A percentile compares a stretch with the other conserved stretches of the same genome.
Evolutionary conservation across 805 yeast genomes (phyloP).

Genomic region (Metschnikowia kofuensis): DNA sequence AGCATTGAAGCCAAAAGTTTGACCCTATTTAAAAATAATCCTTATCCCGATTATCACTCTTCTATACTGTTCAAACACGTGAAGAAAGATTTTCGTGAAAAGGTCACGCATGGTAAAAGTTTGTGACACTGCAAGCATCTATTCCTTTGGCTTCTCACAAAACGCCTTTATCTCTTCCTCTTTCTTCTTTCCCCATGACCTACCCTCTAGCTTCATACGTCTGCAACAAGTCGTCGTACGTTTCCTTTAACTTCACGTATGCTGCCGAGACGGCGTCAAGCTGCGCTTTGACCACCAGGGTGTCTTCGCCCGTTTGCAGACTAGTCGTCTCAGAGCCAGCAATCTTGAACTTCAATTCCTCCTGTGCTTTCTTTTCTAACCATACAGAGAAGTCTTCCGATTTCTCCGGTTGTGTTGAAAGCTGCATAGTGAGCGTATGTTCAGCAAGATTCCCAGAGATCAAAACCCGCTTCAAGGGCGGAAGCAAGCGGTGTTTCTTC

Average conservation of each 20-base stretch:
- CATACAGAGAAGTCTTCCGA: constrained; percentile 46
- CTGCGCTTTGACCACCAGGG: constrained; percentile 40
- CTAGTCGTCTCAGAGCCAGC: constrained; percentile 1
- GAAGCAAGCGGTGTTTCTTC: constrained; percentile 48
- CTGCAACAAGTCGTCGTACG: constrained; percentile 54
- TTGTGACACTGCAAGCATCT: too few relatives aligned
- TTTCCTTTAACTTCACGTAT: constrained; percentile 53
- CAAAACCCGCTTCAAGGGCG: constrained; percentile 61
- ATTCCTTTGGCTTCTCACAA: not conserved
- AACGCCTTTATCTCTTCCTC: not conserved
- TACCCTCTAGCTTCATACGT: constrained; percentile 3
- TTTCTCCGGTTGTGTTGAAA: constrained; percentile 23
- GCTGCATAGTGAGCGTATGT: constrained; percentile 45
- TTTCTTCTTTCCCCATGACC: not conserved
- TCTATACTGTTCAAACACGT: too few relatives aligned
- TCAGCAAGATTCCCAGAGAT: constrained; percentile 35
- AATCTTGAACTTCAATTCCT: constrained; percentile 49
- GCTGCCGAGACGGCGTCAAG: constrained; percentile 53
- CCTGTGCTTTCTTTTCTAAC: constrained; percentile 45
- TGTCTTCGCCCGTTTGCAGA: constrained; percentile 1
- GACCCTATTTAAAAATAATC: too few relatives aligned
- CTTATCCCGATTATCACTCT: too few relatives aligned
- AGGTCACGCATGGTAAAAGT: too few relatives aligned
- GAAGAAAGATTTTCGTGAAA: too few relatives aligned
- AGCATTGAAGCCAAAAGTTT: too few relatives aligned